Conservation (phyloP, 257 asterid genomes). For the Linderniella brevidens region DNA sequence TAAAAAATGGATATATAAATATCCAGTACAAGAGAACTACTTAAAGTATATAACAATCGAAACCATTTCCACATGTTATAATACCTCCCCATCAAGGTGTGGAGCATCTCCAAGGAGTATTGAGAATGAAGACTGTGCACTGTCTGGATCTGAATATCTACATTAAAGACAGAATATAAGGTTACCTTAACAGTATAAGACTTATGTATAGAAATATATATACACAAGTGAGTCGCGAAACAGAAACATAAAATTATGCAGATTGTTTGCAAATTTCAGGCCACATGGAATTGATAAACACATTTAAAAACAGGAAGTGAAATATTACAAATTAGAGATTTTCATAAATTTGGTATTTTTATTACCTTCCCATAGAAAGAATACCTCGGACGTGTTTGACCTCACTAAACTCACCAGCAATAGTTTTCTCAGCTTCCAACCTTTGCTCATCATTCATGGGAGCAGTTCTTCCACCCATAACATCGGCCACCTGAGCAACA, state of each 20-base stretch:
- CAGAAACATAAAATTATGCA: too few relatives aligned
- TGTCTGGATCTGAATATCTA: constrained; percentile 74
- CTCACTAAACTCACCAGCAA: constrained; percentile 81
- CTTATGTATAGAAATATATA: background rate
- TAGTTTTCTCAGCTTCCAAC: constrained; percentile 54
- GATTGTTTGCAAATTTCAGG: too few relatives aligned
- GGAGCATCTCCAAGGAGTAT: constrained; percentile 96
- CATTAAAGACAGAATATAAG: constrained; percentile 8
- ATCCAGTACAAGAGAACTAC: background rate
- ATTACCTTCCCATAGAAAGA: constrained; percentile 98
- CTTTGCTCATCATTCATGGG: constrained; percentile 81
- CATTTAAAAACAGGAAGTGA: background rate
- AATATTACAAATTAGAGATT: background rate
- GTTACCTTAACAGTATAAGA: background rate
- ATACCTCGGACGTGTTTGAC: constrained; percentile 92
- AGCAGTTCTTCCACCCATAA: constrained; percentile 75
- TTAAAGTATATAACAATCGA: background rate
- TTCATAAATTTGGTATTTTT: too few relatives aligned
- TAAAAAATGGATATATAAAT: background rate
- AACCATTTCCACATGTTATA: constrained; percentile 6
- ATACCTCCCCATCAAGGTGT: constrained; percentile 83
- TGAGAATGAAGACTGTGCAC: constrained; percentile 87
- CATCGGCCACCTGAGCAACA: constrained; percentile 99
- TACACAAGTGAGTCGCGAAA: background rate
- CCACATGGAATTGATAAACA: background rate